phyloP scores from a whole-genome alignment of 2,329 filamentous ascomycete species.

The Cytospora chrysosperma region DNA sequence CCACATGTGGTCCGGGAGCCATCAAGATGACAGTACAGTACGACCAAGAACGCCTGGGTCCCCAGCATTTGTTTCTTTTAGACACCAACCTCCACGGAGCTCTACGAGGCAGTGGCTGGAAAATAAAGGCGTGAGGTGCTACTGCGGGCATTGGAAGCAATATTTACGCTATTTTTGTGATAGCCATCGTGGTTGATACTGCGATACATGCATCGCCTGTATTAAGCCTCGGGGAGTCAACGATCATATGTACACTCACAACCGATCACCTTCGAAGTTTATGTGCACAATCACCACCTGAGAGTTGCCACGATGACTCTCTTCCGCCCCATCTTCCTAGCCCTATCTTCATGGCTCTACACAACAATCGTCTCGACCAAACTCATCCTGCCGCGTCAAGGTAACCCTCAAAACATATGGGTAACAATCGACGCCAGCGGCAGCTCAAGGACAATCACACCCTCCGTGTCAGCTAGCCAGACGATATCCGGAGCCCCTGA shows the following conservation, averaged over 20 bases:
- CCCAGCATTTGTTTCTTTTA: neutral
- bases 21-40: neutral
- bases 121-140: no score
- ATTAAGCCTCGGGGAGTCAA: no score
- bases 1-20: neutral
- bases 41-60: neutral
- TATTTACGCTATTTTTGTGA: no score
- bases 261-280: neutral
- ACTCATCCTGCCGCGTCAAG: neutral
- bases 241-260: neutral
- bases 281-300: neutral
- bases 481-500: slow-evolving; percentile 34
- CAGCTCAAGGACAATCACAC: slow-evolving; percentile 31
- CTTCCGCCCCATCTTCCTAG: neutral
- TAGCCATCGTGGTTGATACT: no score
- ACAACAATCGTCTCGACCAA: neutral
- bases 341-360: slow-evolving; percentile 41
- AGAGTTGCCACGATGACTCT: neutral
- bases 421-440: slow-evolving; percentile 34
- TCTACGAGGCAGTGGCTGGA: neutral
- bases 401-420: slow-evolving; percentile 41
- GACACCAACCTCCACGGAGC: neutral
- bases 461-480: slow-evolving; percentile 29
- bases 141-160: neutral
- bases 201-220: neutral